A percentile compares a stretch with the other conserved stretches of the same genome.
Evolutionary conservation across 2,329 filamentous ascomycete genomes (phyloP).

Genomic region (Xylaria sp.): DNA sequence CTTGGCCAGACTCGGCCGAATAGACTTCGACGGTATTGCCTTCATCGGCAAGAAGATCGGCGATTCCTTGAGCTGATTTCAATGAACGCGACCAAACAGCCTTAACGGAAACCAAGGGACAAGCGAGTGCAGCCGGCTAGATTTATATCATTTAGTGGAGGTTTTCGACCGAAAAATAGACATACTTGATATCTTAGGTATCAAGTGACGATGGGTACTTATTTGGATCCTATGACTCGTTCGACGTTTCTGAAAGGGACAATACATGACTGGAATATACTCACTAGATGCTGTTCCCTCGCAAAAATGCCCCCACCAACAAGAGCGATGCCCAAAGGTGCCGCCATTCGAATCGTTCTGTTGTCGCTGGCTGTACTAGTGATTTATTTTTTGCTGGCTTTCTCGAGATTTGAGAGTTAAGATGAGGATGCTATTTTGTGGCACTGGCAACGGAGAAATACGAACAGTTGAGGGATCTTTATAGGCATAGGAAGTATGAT

Average conservation of each 20-base stretch:
- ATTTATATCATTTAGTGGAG: conserved; percentile 37
- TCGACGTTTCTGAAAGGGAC: neutral
- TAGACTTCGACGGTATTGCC: conserved; percentile 46
- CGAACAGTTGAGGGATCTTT: conserved; percentile 5
- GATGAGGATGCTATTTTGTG: neutral
- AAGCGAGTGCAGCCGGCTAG: conserved; percentile 62
- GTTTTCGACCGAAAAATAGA: neutral
- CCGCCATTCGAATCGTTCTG: conserved; percentile 43
- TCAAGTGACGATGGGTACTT: neutral
- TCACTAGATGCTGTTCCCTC: conserved; percentile 63
- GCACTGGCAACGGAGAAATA: neutral
- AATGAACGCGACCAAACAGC: conserved; percentile 67
- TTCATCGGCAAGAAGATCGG: conserved; percentile 47
- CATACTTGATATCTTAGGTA: neutral
- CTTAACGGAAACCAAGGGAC: conserved; percentile 60
- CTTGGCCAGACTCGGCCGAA: conserved; percentile 48
- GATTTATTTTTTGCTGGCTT: neutral
- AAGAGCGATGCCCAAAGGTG: conserved; percentile 63
- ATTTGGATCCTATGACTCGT: neutral
- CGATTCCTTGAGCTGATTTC: conserved; percentile 58
- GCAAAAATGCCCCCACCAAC: conserved; percentile 69
- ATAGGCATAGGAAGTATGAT: conserved; percentile 1
- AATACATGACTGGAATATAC: conserved; percentile 32
- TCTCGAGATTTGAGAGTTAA: neutral
- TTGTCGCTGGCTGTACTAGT: neutral